Evolutionary conservation across 352 stramenopile genomes (phyloP).

Genomic region (Halophytophthora batemanensis): DNA sequence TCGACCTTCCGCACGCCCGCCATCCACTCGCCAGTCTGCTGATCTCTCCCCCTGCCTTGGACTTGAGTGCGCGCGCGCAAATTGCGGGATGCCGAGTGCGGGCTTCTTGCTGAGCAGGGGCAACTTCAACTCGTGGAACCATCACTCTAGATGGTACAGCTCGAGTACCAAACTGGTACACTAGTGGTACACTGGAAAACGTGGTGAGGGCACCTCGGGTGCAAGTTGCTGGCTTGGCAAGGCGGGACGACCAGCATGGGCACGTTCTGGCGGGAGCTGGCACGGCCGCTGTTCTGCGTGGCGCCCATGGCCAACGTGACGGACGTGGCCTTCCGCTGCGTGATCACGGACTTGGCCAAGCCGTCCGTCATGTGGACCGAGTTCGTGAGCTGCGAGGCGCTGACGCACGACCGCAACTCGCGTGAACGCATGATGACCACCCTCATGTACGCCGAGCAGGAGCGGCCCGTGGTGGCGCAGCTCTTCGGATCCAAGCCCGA

Average conservation of each 20-base stretch:
- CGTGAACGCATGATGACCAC: constrained; percentile 74
- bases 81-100: background rate
- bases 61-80: constrained; percentile 4
- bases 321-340: constrained; percentile 61
- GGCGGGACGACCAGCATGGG: constrained; percentile 9
- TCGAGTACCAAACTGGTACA: constrained; percentile 12
- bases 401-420: constrained; percentile 59
- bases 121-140: constrained; percentile 37
- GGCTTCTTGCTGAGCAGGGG: too few species aligned
- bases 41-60: constrained; percentile 1
- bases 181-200: constrained; percentile 7
- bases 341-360: constrained; percentile 78
- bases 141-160: constrained; percentile 13
- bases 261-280: constrained; percentile 62
- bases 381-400: constrained; percentile 83
- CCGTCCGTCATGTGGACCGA: constrained; percentile 85
- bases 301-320: constrained; percentile 86
- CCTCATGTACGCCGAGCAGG: constrained; percentile 67
- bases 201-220: too few species aligned
- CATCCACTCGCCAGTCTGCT: background rate
- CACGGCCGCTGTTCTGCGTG: constrained; percentile 75
- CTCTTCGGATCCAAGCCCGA: constrained; percentile 86
- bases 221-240: too few species aligned
- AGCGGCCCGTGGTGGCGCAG: constrained; percentile 75
- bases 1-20: constrained; percentile 30